These are phyloP conservation scores for Sesbania bispinosa DNA, from an alignment of 306 rosid genomes.

Conservation along the genomic window DNA sequence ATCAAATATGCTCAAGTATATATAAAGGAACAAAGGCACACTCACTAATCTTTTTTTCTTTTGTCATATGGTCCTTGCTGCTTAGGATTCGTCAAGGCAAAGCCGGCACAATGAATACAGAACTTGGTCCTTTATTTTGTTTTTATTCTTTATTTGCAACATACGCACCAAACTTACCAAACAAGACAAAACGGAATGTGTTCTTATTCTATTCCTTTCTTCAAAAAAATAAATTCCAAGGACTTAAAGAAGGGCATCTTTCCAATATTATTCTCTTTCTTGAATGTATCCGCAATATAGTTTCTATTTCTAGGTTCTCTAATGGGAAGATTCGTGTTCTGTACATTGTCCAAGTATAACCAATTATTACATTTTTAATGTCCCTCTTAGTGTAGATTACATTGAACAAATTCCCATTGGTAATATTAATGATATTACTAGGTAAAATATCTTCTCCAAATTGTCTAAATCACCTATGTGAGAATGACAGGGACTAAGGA, in stretches of 20 bases:
- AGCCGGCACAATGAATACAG: slow-evolving; percentile 30
- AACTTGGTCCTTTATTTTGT: slow-evolving; percentile 18
- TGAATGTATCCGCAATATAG: slow-evolving; percentile 10
- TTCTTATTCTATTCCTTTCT: slow-evolving; percentile 35
- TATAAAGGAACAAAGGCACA: too few relatives aligned
- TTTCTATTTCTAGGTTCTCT: background rate
- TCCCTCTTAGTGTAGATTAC: background rate
- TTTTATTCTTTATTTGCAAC: slow-evolving; percentile 32
- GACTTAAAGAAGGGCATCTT: slow-evolving; percentile 19
- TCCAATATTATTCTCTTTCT: slow-evolving; percentile 18
- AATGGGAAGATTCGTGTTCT: background rate
- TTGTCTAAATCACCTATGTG: slow-evolving; percentile 20
- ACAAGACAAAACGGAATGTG: slow-evolving; percentile 34
- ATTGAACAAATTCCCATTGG: slow-evolving; percentile 8
- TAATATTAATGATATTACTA: background rate
- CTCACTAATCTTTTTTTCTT: too few relatives aligned
- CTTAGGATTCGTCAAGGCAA: slow-evolving; percentile 29
- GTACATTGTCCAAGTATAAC: background rate
- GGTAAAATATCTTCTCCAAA: background rate
- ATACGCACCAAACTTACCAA: slow-evolving; percentile 29
- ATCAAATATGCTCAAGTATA: too few relatives aligned
- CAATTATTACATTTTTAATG: background rate
- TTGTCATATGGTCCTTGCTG: slow-evolving; percentile 24
- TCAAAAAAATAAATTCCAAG: slow-evolving; percentile 22
- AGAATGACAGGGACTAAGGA: slow-evolving; percentile 31